Percentiles rank a stretch among this genome's conserved stretches.
Conservation (phyloP, 73 alveolate species). For the Breviolum minutum region DNA sequence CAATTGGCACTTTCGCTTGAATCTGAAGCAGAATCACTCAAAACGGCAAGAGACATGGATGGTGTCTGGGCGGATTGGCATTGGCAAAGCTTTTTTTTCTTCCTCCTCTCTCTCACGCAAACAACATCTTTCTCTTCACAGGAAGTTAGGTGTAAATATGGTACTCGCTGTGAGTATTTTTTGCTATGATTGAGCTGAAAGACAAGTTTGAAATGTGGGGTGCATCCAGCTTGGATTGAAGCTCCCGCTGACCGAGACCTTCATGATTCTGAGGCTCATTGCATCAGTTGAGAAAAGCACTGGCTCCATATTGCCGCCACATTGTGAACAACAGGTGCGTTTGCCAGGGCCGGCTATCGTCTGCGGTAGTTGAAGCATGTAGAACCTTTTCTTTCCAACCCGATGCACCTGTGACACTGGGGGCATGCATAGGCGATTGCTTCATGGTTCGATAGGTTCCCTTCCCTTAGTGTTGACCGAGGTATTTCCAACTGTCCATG, state of each 20-base stretch:
- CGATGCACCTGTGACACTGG: not conserved
- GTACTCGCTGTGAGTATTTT: too few species aligned
- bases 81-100: not conserved
- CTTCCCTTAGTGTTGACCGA: not conserved
- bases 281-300: not conserved
- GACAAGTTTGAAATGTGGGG: too few species aligned
- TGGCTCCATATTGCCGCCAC: conserved; percentile 83
- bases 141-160: not conserved
- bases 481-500: conserved; percentile 76
- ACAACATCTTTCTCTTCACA: too few species aligned
- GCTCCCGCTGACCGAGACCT: not conserved
- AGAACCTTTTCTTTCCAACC: not conserved
- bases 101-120: too few species aligned
- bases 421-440: not conserved
- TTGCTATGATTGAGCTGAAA: too few species aligned
- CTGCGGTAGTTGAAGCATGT: not conserved
- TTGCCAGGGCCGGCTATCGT: not conserved
- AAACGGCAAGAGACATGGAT: not conserved
- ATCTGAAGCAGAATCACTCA: not conserved
- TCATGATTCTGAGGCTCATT: conserved; percentile 11
- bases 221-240: not conserved
- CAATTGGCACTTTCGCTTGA: not conserved
- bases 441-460: too few species aligned
- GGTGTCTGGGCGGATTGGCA: not conserved
- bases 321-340: conserved; percentile 36